Evolutionary conservation across 345 rosid species (phyloP), one percentile per base, ranked within the genome.

Genomic region (Balakata baccata): DNA sequence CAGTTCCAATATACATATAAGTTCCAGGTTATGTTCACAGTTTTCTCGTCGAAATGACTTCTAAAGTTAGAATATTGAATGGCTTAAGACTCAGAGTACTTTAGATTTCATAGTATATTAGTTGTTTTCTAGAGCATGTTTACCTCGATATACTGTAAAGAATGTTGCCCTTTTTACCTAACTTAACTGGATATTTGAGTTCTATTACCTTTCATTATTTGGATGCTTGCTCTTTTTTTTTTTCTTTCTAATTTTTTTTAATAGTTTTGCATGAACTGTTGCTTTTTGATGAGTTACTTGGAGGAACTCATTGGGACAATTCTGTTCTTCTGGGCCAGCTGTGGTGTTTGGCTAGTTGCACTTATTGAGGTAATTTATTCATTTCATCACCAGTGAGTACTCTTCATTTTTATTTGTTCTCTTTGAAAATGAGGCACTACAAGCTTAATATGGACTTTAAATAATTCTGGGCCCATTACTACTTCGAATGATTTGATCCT

Each of bases 321-420:
- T 82, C 86, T 94, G 52, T 94, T 89, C 79, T 84, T 72, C 82
- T 94, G 98, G 98, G 88, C 88, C 82, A 85, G 86, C 38, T 90
- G 95, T 78, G 91, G 90, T 79, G 93, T 94, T 76, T 92, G 91
- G 80, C 83, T 94, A 75, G 86, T 79, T 86, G 92, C 97, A 66
- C 92, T 94, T 73, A 84, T 90, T 64, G 95, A 94, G 97, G 98
- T 94, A 90, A 72, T 66, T n/a, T 53, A 46, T 63, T 39, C 49
- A 58, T 49, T 41, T 67, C 20, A 25, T 79, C 70, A 49, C 65
- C 46, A 50, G 43, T 73, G 45, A 67, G 63, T 25, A 34, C 57
- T 64, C n/a, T 47, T 63, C 20, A n/a, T 58, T 56, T 73, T 51
- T 62, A 72, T 79, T 69, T 74, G 25, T 69, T 34, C 79, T 61